phyloP scores from a whole-genome alignment of 805 yeast genomes.

The Tetrapisispora nanseiensis region DNA sequence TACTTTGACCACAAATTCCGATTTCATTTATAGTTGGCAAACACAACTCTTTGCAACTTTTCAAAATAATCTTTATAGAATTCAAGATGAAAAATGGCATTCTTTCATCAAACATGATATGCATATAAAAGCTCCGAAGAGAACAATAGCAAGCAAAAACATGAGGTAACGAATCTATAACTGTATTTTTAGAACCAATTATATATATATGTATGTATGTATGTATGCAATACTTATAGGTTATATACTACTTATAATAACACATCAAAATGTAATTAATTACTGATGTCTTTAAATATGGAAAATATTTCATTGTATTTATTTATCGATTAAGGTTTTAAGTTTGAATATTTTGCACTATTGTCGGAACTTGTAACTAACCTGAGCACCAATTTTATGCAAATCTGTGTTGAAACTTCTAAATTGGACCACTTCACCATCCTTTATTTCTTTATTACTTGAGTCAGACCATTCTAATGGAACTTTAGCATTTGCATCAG shows the following conservation, averaged over 20 bases:
- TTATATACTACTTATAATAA: no score
- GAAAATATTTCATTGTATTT: neutral
- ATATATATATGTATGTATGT: no score
- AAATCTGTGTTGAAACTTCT: slow-evolving; percentile 55
- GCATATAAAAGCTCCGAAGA: slow-evolving; percentile 12
- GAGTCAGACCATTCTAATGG: slow-evolving; percentile 84
- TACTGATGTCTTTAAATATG: neutral
- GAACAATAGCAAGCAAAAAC: slow-evolving; percentile 5
- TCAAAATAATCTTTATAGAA: slow-evolving; percentile 16
- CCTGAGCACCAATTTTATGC: slow-evolving; percentile 66
- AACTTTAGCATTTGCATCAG: slow-evolving; percentile 56
- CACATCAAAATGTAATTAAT: no score
- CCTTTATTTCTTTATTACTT: slow-evolving; percentile 39
- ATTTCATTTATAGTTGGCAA: slow-evolving; percentile 12
- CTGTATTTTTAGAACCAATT: no score
- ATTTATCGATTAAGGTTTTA: neutral
- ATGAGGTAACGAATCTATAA: neutral
- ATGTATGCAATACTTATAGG: no score
- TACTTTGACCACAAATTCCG: neutral
- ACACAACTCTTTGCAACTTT: slow-evolving; percentile 8
- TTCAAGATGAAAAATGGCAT: slow-evolving; percentile 24
- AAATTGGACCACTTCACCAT: slow-evolving; percentile 61
- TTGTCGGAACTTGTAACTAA: slow-evolving; percentile 31
- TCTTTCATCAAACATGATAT: slow-evolving; percentile 20
- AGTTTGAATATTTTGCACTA: neutral